Evolutionary conservation across 2,329 filamentous ascomycete species (phyloP), one percentile per base, ranked within the genome.

Genomic region (Verticillium nonalfalfae): DNA sequence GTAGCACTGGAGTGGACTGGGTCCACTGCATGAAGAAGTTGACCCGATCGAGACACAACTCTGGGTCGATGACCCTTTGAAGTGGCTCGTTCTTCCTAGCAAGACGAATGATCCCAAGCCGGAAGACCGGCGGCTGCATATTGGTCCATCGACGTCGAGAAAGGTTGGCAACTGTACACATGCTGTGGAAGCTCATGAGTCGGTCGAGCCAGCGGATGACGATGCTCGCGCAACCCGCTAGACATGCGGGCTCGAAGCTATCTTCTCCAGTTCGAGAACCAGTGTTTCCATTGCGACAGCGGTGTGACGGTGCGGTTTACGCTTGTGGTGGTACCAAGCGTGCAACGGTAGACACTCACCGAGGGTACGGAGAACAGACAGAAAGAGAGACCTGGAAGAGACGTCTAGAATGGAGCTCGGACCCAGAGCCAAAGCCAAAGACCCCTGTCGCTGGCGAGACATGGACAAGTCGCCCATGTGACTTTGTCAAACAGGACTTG

Each of bases 401-500:
- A 13, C 35, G 35, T 36, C 35, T 13, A 36, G 35, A 36, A 7
- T 10, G 35, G 35, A 52, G 45, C 45, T 52, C 45, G 45, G 45
- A 26, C 45, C 39, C n/a, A 5, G 18, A n/a, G 21, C 7, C 45
- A 52, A 10, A 11, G 45, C 31, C 31, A 33, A 31, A 3, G 33
- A 50, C 57, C 57, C 57, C 57, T 45, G 57, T 58, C 39, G 33
- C 35, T 21, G 34, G 5, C n/a, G 31, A 21, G 55, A 57, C 55
- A n/a, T 21, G 55, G 55, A 36, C 55, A 36, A 36, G 34, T 33
- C 34, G 55, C 13, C 35, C 55, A 33, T 39, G 38, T 40, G 36
- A 39, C 45, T 40, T 50, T 50, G 57, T 58, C 57, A 58, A 58
- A 58, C 57, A 18, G 26, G 39, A 31, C 39, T 31, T 58, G 57